Conservation (phyloP, 1,139 yeast genomes). For the Saccharomyces uvarum region DNA sequence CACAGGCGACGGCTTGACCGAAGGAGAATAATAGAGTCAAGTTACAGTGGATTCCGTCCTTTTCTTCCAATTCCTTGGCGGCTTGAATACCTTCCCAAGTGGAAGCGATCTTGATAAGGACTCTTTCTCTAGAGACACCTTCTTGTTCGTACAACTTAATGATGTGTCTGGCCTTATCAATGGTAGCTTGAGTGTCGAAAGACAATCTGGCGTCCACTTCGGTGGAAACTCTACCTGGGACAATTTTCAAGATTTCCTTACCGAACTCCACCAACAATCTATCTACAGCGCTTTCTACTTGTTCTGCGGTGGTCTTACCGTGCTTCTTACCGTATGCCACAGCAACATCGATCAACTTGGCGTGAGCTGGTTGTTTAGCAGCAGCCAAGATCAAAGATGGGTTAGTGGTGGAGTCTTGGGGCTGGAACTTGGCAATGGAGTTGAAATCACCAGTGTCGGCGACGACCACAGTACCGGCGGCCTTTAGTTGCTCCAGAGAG, state of each 20-base stretch:
- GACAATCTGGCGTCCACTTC: slow-evolving; percentile 98
- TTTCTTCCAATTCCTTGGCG: slow-evolving; percentile 86
- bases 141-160: slow-evolving; percentile 73
- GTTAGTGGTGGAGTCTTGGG: slow-evolving; percentile 98
- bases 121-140: slow-evolving; percentile 83
- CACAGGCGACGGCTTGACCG: slow-evolving; percentile 97
- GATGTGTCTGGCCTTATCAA: slow-evolving; percentile 83
- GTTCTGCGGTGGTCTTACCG: slow-evolving; percentile 52
- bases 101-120: slow-evolving; percentile 92
- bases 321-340: slow-evolving; percentile 70
- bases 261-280: slow-evolving; percentile 93
- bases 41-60: slow-evolving; percentile 90
- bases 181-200: slow-evolving; percentile 86
- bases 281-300: slow-evolving; percentile 76
- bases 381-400: slow-evolving; percentile 97
- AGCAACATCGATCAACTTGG: slow-evolving; percentile 83
- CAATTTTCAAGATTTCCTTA: slow-evolving; percentile 82
- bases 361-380: slow-evolving; percentile 80
- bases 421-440: slow-evolving; percentile 93
- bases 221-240: slow-evolving; percentile 98
- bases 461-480: slow-evolving; percentile 91
- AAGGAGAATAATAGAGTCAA: slow-evolving; percentile 91
- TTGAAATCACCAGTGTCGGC: slow-evolving; percentile 99
- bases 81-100: slow-evolving; percentile 99
- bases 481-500: slow-evolving; percentile 89